Conservation (phyloP, 2,329 filamentous ascomycete genomes). For the Pseudogymnoascus sp. region DNA sequence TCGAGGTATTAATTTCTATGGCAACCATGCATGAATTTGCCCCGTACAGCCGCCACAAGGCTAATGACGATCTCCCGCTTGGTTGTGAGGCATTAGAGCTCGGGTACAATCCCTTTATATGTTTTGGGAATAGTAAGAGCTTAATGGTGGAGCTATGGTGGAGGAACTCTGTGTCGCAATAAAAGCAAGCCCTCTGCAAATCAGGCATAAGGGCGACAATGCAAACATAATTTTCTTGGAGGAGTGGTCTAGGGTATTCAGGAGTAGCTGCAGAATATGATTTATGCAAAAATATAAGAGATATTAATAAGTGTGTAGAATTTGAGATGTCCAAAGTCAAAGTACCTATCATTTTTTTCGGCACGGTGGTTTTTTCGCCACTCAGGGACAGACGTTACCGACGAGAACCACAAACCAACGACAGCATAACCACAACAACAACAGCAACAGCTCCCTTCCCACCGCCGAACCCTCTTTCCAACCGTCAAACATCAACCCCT, state of each 20-base stretch:
- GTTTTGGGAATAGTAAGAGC: slow-evolving; percentile 8
- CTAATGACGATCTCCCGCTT: background rate
- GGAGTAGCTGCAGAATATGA: slow-evolving; percentile 9
- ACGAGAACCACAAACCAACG: no score
- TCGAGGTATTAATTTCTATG: no score
- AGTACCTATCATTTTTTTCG: slow-evolving; percentile 19
- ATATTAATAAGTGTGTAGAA: slow-evolving; percentile 17
- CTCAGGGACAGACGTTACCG: slow-evolving; percentile 3
- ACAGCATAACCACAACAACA: no score
- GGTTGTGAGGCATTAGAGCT: no score
- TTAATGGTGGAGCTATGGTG: slow-evolving; percentile 10
- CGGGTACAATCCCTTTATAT: no score
- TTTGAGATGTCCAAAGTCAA: slow-evolving; percentile 22
- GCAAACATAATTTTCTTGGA: slow-evolving; percentile 8
- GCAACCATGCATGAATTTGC: no score
- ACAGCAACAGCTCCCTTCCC: no score
- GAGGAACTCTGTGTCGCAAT: background rate
- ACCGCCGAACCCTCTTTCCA: no score
- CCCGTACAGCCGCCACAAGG: slow-evolving; percentile 5
- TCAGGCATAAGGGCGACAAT: background rate
- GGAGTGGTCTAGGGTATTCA: slow-evolving; percentile 1
- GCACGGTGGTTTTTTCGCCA: slow-evolving; percentile 1
- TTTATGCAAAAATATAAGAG: slow-evolving; percentile 4
- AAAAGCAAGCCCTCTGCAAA: slow-evolving; percentile 5
- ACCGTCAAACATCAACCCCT: no score